Conservation (phyloP, 257 asterid species). For the Solanum medicagineum region DNA sequence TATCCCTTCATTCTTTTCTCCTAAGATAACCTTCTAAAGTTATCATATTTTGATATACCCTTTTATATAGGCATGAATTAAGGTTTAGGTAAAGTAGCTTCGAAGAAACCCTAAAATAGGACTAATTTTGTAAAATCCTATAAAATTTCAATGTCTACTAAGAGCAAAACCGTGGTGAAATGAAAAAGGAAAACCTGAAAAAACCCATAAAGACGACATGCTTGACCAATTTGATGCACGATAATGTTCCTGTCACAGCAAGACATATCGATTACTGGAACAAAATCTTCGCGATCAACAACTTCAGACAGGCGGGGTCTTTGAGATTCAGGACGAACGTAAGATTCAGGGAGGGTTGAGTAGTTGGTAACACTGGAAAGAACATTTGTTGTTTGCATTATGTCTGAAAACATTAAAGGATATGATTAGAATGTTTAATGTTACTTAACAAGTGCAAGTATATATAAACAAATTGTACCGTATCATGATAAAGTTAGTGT, state of each 20-base stretch:
- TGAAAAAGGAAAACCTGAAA: conserved; percentile 41
- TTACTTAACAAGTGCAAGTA: background rate
- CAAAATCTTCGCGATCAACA: conserved; percentile 24
- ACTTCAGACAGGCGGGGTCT: conserved; percentile 48
- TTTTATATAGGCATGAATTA: no score
- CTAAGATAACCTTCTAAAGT: no score
- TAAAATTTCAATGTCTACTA: no score
- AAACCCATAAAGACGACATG: conserved; percentile 53
- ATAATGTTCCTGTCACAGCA: conserved; percentile 18
- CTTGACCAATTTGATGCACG: conserved; percentile 40
- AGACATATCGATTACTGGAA: conserved; percentile 51
- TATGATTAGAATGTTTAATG: background rate
- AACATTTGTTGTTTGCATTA: conserved; percentile 30
- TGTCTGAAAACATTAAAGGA: background rate
- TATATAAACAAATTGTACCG: background rate
- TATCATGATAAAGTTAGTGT: background rate
- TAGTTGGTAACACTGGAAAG: conserved; percentile 38
- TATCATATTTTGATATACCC: no score
- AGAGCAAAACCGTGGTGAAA: background rate
- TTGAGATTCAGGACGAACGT: conserved; percentile 60
- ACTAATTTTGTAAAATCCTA: no score
- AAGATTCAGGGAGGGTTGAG: conserved; percentile 44
- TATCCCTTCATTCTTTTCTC: no score
- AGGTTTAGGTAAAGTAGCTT: no score
- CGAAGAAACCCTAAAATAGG: no score